A percentile compares a stretch with the other conserved stretches of the same genome.
Conservation (phyloP, 225 moss, liverwort and hornwort genomes). For the Polytrichum commune region DNA sequence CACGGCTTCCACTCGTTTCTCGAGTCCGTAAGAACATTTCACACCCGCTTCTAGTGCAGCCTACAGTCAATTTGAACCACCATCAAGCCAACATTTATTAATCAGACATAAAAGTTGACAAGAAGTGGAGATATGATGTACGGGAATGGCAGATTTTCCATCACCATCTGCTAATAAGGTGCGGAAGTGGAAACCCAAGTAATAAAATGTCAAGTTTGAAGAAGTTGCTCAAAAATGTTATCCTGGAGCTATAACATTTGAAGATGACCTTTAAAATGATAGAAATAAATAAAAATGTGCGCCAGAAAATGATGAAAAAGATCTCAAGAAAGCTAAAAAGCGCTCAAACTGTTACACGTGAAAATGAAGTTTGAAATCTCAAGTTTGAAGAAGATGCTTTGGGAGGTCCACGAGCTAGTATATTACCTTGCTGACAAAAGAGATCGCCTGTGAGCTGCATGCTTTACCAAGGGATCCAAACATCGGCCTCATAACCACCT, state of each 20-base stretch:
- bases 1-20: constrained; percentile 76
- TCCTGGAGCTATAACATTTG: too few relatives aligned
- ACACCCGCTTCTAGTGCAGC: constrained; percentile 52
- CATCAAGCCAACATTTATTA: not conserved
- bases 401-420: not conserved
- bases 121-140: too few relatives aligned
- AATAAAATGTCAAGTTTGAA: too few relatives aligned
- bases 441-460: constrained; percentile 69
- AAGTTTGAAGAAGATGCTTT: not conserved
- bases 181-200: not conserved
- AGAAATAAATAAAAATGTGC: too few relatives aligned
- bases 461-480: constrained; percentile 77
- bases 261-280: too few relatives aligned
- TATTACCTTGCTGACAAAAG: constrained; percentile 92
- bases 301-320: too few relatives aligned
- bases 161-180: not conserved
- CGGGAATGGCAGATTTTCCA: not conserved
- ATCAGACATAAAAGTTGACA: too few relatives aligned
- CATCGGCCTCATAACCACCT: constrained; percentile 88
- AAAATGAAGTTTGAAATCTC: too few relatives aligned
- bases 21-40: constrained; percentile 44
- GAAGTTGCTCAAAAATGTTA: too few relatives aligned
- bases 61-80: constrained; percentile 23
- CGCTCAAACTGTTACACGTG: too few relatives aligned
- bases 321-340: too few relatives aligned